Evolutionary conservation across 257 asterid genomes (phyloP), one percentile per base, ranked within the genome.

Genomic region (Nicotiana paniculata): DNA sequence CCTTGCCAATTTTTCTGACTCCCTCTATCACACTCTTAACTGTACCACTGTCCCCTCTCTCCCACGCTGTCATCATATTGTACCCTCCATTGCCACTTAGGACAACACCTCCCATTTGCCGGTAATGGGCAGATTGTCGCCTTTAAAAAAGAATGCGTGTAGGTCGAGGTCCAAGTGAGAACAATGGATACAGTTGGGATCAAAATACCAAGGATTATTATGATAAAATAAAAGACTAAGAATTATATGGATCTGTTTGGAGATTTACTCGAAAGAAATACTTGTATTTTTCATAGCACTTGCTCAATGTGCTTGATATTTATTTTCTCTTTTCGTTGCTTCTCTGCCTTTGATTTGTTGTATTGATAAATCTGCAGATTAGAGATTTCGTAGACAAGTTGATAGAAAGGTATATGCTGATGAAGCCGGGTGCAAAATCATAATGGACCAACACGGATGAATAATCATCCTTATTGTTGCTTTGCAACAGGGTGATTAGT

Each of bases 351-450:
- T 21, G 26, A 53, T 69, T 12, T 61, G 70, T 17, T n/a, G 37
- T 51, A 15, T 81, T 78, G 48, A 65, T 85, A 65, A 81, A 37
- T 86, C 80, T 85, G 80, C 97, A 96, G 99, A 96, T 96, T 74
- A 97, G 99, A 82, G 97, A 95, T 61, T 96, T 94, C 21, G 99
- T 96, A 87, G 99, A 96, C 91, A 87, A 55, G 90, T 87, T 96
- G 90, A 92, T 96, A 78, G 99, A 96, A 74, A 91, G 97, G 87
- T 96, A 90, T 88, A 89, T 94, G 93, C 87, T 89, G 81, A 75
- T 11, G 85, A 93, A 91, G 88, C 88, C 91, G 63, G 91, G 87
- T 81, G 89, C 87, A 74, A 94, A 90, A 86, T 87, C 90, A 53
- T 91, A 87, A 91, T 67, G 85, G 51, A 65, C 30, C 33, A 21